Base-by-base conservation (phyloP, 192 early-diverging fungal species). In the Backusella circina region DNA sequence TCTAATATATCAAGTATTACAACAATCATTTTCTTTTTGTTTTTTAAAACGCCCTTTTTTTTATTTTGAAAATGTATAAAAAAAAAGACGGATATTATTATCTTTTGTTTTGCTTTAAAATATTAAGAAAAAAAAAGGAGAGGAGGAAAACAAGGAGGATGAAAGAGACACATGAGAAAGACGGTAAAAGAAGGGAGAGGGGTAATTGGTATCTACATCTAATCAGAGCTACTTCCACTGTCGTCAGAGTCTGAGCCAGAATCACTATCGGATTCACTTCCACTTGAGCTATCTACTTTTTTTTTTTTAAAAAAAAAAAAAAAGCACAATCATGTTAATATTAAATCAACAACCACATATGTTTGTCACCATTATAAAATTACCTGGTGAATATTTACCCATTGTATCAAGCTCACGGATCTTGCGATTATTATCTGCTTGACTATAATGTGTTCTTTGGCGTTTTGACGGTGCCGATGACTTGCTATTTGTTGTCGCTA, bases 211-310 rank as follows among this genome's bases (percentile, higher is more conserved):
- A 70, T 70, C 69, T 70, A 70, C 44, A 57, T 74, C 84, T 89
- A 93, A 82, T 92, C 92, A 75, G 88, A 88, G 78, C 87, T 85
- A 82, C 92, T 93, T 89, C 93, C 94, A 86, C 92, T 92, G 81
- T 93, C 94, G 82, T 95, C 93, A 50, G 92, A 91, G 66, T 91
- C 94, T 50, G 94, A 93, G 61, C 80, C 89, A 38, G 89, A 91
- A 37, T 87, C 85, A 44, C 85, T 84, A 23, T 87, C 85, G 26
- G 80, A 84, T 39, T 85, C 90, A 74, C 85, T 85, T 9, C 82
- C 84, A 69, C 82, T 86, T 16, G 84, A 87, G 32, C 83, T 77
- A 15, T 88, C 78, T n/a, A 78, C 75, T n/a, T 79, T 75, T 37
- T n/a, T n/a, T n/a, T n/a, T n/a, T n/a, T n/a, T n/a, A 2, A 9